These are phyloP conservation scores for Solanum piurae DNA, from an alignment of 257 asterid genomes.

Conservation along the genomic window DNA sequence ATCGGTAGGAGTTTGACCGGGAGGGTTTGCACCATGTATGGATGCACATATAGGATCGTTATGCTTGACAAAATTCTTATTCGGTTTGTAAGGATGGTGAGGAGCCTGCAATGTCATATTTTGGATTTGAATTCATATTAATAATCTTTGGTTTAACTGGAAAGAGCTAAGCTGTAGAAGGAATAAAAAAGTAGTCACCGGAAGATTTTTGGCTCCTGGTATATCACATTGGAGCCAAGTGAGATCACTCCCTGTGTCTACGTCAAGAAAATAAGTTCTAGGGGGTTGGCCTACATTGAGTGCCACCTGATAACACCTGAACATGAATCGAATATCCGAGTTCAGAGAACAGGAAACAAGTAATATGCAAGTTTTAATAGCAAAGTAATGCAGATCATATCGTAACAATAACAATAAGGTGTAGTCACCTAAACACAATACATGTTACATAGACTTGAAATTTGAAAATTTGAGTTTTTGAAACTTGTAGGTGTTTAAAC, in stretches of 20 bases:
- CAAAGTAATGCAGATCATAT: too few species aligned
- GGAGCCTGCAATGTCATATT: constrained; percentile 52
- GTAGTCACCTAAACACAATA: too few species aligned
- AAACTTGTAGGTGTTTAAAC: too few species aligned
- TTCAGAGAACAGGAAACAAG: background rate
- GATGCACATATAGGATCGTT: constrained; percentile 54
- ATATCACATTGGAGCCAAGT: constrained; percentile 97
- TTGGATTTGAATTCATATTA: too few species aligned
- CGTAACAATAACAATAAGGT: background rate
- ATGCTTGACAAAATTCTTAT: constrained; percentile 37
- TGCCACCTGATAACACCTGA: constrained; percentile 62
- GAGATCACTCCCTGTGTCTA: constrained; percentile 91
- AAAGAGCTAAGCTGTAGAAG: too few species aligned
- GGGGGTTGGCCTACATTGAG: constrained; percentile 56
- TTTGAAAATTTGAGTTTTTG: too few species aligned
- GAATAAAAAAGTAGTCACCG: constrained; percentile 34
- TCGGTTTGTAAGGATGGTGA: constrained; percentile 64
- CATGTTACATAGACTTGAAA: too few species aligned
- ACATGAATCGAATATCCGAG: background rate
- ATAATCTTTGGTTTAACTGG: background rate
- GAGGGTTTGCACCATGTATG: constrained; percentile 24
- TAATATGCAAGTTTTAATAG: background rate
- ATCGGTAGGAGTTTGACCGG: constrained; percentile 34
- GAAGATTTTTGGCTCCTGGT: constrained; percentile 67
- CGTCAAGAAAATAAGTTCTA: constrained; percentile 52